phyloP scores from a whole-genome alignment of 305 asterid species.

The Ajuga reptans region DNA sequence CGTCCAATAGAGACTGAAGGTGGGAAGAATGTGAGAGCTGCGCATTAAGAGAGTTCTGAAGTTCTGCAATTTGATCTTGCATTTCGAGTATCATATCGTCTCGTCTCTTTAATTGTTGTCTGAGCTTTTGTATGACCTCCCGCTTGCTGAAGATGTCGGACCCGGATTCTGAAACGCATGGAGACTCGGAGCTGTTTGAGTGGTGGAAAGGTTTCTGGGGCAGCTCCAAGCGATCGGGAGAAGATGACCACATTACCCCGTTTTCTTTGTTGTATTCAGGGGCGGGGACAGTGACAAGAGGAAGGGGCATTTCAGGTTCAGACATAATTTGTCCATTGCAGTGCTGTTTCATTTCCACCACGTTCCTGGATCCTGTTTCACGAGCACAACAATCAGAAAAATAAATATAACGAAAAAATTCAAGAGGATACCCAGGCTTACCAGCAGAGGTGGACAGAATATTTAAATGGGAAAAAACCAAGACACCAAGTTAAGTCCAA shows the following conservation, averaged over 20 bases:
- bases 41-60: conserved; percentile 51
- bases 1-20: conserved; percentile 65
- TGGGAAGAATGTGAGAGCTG: conserved; percentile 67
- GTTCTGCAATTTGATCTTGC: conserved; percentile 80
- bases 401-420: not conserved
- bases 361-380: conserved; percentile 43
- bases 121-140: conserved; percentile 85
- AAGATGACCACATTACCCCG: conserved; percentile 66
- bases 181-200: conserved; percentile 88
- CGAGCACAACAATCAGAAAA: not conserved
- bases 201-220: conserved; percentile 85
- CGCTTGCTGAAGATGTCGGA: conserved; percentile 81
- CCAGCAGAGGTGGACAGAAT: not conserved
- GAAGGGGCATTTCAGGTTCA: conserved; percentile 56
- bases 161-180: conserved; percentile 85
- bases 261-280: conserved; percentile 62
- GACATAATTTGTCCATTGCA: conserved; percentile 42
- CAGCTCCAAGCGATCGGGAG: conserved; percentile 75
- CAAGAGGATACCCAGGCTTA: not conserved
- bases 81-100: conserved; percentile 86
- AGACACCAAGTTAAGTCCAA: not conserved
- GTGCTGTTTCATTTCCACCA: conserved; percentile 50
- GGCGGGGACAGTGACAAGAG: conserved; percentile 58
- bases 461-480: not conserved
- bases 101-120: conserved; percentile 83